Conservation (phyloP, 2,329 filamentous ascomycete species). For the Akanthomyces dipterigenus region DNA sequence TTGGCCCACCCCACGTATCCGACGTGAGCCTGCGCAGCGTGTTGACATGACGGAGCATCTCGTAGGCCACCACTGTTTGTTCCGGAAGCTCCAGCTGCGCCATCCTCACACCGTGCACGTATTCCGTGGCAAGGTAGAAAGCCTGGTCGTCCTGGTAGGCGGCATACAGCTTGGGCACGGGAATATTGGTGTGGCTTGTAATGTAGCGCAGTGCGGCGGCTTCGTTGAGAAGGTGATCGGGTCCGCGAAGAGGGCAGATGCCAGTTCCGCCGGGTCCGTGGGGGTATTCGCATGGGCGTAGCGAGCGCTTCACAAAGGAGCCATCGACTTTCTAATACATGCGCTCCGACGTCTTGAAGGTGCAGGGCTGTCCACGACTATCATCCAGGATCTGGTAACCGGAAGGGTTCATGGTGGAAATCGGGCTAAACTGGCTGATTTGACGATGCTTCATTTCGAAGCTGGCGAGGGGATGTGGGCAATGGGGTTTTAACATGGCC, state of each 20-base stretch:
- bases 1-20: background rate
- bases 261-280: conserved; percentile 1
- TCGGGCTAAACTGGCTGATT: too few species aligned
- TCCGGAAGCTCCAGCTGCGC: conserved; percentile 10
- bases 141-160: conserved; percentile 17
- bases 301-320: conserved; percentile 14
- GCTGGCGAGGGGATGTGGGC: too few species aligned
- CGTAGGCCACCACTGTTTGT: conserved; percentile 11
- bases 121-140: conserved; percentile 15
- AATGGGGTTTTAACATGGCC: too few species aligned
- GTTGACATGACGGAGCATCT: conserved; percentile 9
- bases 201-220: conserved; percentile 14
- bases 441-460: too few species aligned
- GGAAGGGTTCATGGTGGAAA: background rate
- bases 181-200: conserved; percentile 16
- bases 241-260: conserved; percentile 12
- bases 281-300: conserved; percentile 15
- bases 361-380: conserved; percentile 11
- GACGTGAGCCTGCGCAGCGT: background rate
- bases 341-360: conserved; percentile 7
- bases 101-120: conserved; percentile 15
- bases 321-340: conserved; percentile 13
- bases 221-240: conserved; percentile 17
- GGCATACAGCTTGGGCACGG: conserved; percentile 16
- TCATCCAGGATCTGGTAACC: conserved; percentile 12